Percentiles rank a stretch among this genome's conserved stretches.
These are phyloP conservation scores for Fusarium dimerum DNA, from an alignment of 2,329 filamentous ascomycete species.

Conservation along the genomic window DNA sequence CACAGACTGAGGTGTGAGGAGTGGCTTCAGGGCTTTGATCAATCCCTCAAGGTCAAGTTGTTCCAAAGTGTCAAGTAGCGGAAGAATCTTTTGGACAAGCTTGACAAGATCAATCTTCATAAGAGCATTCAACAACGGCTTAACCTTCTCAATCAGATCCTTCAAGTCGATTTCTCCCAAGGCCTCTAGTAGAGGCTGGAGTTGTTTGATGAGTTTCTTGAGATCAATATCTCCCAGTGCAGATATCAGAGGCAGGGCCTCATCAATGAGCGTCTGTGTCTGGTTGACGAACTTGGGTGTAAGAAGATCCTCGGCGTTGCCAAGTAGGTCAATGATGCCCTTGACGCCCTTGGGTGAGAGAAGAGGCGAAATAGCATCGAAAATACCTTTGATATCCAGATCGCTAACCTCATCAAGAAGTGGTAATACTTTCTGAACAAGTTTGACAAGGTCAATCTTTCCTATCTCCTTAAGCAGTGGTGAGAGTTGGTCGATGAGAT, in stretches of 20 bases:
- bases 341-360: slow-evolving; percentile 35
- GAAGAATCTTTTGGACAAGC: slow-evolving; percentile 31
- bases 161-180: slow-evolving; percentile 37
- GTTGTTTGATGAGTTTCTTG: slow-evolving; percentile 32
- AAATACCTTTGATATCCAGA: slow-evolving; percentile 35
- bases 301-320: slow-evolving; percentile 38
- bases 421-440: slow-evolving; percentile 32
- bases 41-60: slow-evolving; percentile 37
- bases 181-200: slow-evolving; percentile 33
- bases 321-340: slow-evolving; percentile 36
- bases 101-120: slow-evolving; percentile 33
- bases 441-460: slow-evolving; percentile 32
- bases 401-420: slow-evolving; percentile 33
- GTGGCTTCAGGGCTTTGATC: slow-evolving; percentile 35
- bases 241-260: slow-evolving; percentile 38
- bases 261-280: slow-evolving; percentile 34
- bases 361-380: slow-evolving; percentile 36
- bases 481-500: slow-evolving; percentile 27
- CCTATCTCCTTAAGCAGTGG: slow-evolving; percentile 34
- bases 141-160: slow-evolving; percentile 31
- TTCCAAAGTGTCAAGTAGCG: slow-evolving; percentile 34
- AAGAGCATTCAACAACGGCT: slow-evolving; percentile 33
- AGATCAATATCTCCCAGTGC: slow-evolving; percentile 39
- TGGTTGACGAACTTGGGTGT: slow-evolving; percentile 33
- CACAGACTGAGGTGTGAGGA: slow-evolving; percentile 36